Evolutionary conservation across 108 stramenopile genomes (phyloP), one percentile per base, ranked within the genome.

Genomic region (Cylindrotheca closterium): DNA sequence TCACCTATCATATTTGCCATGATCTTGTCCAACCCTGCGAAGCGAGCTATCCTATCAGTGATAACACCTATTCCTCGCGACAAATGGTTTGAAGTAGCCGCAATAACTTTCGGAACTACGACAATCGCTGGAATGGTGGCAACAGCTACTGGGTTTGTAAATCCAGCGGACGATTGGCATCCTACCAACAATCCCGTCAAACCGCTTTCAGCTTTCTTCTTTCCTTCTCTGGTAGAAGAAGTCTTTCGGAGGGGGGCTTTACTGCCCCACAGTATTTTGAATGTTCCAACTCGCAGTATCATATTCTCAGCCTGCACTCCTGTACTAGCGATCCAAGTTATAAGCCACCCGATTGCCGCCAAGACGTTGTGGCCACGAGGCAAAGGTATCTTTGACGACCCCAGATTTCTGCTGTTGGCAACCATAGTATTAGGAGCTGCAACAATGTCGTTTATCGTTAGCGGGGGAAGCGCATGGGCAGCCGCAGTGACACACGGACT

Each of bases 401-500:
- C 27, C 19, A 46, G 67, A 4, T 73, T 74, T 55, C 33, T 71
- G 30, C 12, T 71, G 22, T 56, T 57, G 33, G 74, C 74, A 0
- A 75, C 56, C 2, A 64, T 75, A 18, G 74, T 68, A 18, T 22
- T 75, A 12, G 69, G 69, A 37, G 75, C 69, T 22, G 30, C 75
- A 17, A 77, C 75, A 8, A 42, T 50, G 4, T 70, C 69, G 15
- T 77, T 49, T 56, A 1, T 70, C 18, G 47, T 66, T 17, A 77
- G 64, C 24, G 69, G 75, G 30, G 74, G 74, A 25, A 77, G 68
- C 62, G 75, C 48, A 2, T 70, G 68, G 63, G 68, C 69, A 22
- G 75, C 75, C 7, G 75, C 69, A 15, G 28, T 77, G 29, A 66
- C 75, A 23, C 75, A 77, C 55, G 68, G 68, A 27, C 24, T 77